Evolutionary conservation across 2,329 filamentous ascomycete species (phyloP), one percentile per base, ranked within the genome.

Genomic region (Rhynchosporium secalis): DNA sequence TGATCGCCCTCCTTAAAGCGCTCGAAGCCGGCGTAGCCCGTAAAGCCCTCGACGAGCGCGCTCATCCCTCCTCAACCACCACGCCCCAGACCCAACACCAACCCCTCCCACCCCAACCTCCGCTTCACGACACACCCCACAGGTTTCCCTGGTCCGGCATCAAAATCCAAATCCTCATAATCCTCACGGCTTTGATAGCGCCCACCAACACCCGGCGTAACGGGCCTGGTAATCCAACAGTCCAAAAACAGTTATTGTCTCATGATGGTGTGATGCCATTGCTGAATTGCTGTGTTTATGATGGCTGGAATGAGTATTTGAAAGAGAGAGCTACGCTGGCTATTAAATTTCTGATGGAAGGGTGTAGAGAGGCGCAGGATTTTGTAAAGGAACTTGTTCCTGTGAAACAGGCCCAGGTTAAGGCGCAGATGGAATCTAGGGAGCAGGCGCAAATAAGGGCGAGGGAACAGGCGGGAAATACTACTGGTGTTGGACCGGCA

Each of bases 221-320:
- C 63, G 83, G 83, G 26, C 85, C 86, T 0, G 86, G 86, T 15
- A 88, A 88, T 69, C 83, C 88, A 0, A 84, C 86, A 8, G 93
- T 97, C 0, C 94, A 98, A 76, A 86, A 89, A 70, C 94, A 97
- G 74, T 91, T 98, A 65, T 85, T 96, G 49, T 84, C 87, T 55
- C 86, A 94, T 70, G 90, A 92, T 67, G 94, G 94, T 47, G 90
- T 98, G 48, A 90, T 96, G 68, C 88, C 91, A 0, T 83, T 98
- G 26, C 83, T 97, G 15, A 92, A 92, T 72, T 96, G 92, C 76
- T 97, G 92, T 70, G 85, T 87, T 38, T 95, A 95, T 73, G 94
- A 98, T 73, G 92, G 94, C 69, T 87, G 96, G 76, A 97, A 97
- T 72, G 92, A 92, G 0, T 97, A 94, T 73, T 93, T 96, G 66